These are phyloP conservation scores for Fagus sylvatica DNA, from an alignment of 306 rosid genomes.

Conservation along the genomic window DNA sequence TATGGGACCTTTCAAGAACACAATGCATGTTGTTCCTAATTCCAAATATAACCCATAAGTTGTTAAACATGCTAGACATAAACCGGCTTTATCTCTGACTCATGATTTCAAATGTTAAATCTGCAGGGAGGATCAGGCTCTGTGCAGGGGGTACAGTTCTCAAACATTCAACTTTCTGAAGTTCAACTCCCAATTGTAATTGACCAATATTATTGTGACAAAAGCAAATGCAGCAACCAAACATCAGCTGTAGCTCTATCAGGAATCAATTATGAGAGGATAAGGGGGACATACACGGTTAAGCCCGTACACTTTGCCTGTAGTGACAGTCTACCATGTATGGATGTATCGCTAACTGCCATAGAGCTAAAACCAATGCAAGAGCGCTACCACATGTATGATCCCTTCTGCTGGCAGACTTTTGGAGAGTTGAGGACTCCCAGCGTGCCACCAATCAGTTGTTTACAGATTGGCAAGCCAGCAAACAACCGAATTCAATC, in stretches of 20 bases:
- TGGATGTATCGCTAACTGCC: constrained; percentile 72
- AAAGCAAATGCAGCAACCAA: constrained; percentile 69
- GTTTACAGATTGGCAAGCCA: constrained; percentile 87
- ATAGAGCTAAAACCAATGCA: constrained; percentile 75
- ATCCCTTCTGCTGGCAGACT: constrained; percentile 93
- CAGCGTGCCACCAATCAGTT: constrained; percentile 77
- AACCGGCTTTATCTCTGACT: not conserved
- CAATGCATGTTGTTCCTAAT: not conserved
- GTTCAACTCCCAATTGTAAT: constrained; percentile 91
- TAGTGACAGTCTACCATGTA: constrained; percentile 88
- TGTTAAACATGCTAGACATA: not conserved
- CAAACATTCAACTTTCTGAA: constrained; percentile 82
- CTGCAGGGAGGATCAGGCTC: constrained; percentile 95
- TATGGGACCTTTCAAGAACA: not conserved
- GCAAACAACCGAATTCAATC: constrained; percentile 67
- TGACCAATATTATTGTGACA: constrained; percentile 95
- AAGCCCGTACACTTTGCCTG: constrained; percentile 95
- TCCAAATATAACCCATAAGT: constrained; percentile 13
- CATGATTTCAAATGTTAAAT: not conserved
- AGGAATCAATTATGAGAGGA: constrained; percentile 89
- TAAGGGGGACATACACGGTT: constrained; percentile 83
- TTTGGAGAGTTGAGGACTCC: constrained; percentile 83
- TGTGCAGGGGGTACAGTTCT: constrained; percentile 82
- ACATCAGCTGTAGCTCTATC: constrained; percentile 79
- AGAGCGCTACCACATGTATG: constrained; percentile 70